Percentiles rank a stretch among this genome's conserved stretches.
Conservation (phyloP, 2,329 filamentous ascomycete species). For the Hawksworthiomyces lignivorus region DNA sequence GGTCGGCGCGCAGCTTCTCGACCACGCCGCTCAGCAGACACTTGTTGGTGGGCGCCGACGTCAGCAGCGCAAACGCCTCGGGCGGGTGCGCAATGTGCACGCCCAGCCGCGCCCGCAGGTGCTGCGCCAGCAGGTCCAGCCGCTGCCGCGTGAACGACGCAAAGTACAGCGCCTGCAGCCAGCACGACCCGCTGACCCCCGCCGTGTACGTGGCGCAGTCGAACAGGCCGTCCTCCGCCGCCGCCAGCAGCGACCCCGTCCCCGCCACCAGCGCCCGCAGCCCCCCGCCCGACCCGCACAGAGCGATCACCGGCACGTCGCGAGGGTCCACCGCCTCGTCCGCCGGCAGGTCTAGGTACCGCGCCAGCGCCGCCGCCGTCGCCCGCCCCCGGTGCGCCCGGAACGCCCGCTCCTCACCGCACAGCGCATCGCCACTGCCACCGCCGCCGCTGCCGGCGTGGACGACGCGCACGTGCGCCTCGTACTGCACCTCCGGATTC, state of each 20-base stretch:
- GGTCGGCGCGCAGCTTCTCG: constrained; percentile 82
- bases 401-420: constrained; percentile 74
- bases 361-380: constrained; percentile 66
- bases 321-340: constrained; percentile 82
- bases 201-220: constrained; percentile 94
- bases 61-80: constrained; percentile 69
- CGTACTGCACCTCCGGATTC: constrained; percentile 80
- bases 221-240: constrained; percentile 80
- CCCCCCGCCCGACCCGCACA: constrained; percentile 91
- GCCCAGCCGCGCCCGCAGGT: constrained; percentile 76
- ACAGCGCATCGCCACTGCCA: constrained; percentile 46
- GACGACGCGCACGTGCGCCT: constrained; percentile 76
- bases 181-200: constrained; percentile 92
- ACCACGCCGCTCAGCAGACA: constrained; percentile 80
- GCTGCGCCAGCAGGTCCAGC: constrained; percentile 65
- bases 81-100: constrained; percentile 92
- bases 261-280: constrained; percentile 85
- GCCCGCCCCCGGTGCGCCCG: constrained; percentile 59
- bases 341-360: constrained; percentile 64
- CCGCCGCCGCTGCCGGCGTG: constrained; percentile 20
- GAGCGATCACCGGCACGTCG: constrained; percentile 85
- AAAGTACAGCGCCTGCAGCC: constrained; percentile 84
- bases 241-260: constrained; percentile 76
- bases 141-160: constrained; percentile 66
- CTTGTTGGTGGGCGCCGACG: constrained; percentile 88